phyloP scores from a whole-genome alignment of 2,329 filamentous ascomycete species.

The Fusarium graminum region DNA sequence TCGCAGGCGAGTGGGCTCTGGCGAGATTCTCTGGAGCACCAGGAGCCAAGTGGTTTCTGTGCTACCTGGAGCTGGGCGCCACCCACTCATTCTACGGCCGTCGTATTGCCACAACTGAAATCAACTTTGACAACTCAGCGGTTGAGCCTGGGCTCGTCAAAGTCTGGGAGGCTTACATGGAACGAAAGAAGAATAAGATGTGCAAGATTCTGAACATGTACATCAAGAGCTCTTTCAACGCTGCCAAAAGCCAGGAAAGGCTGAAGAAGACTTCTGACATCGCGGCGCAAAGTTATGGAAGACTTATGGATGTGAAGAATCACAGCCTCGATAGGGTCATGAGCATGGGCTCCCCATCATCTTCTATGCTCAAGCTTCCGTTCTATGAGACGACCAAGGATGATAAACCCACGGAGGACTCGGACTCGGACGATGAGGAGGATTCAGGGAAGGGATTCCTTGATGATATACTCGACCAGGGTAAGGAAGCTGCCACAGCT shows the following conservation, averaged over 20 bases:
- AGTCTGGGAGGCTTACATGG: slow-evolving; percentile 6
- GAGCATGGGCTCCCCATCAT: neutral
- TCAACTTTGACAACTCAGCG: slow-evolving; percentile 6
- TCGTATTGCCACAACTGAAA: slow-evolving; percentile 3
- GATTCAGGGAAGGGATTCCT: neutral
- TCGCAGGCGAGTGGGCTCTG: slow-evolving; percentile 11
- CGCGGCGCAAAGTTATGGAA: slow-evolving; percentile 1
- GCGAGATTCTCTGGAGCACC: slow-evolving; percentile 4
- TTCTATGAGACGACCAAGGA: neutral
- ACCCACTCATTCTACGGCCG: slow-evolving; percentile 8
- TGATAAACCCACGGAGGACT: neutral
- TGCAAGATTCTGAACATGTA: slow-evolving; percentile 7
- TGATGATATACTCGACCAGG: slow-evolving; percentile 8
- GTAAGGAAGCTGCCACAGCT: slow-evolving; percentile 10
- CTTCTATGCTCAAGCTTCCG: neutral
- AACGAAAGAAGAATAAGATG: slow-evolving; percentile 15
- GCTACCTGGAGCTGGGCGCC: slow-evolving; percentile 9
- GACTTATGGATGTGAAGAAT: neutral
- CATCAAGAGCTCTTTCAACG: neutral
- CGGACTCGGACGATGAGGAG: neutral
- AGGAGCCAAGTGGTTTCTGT: slow-evolving; percentile 13
- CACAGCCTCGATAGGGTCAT: slow-evolving; percentile 8
- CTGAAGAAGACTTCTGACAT: neutral
- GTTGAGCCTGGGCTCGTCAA: slow-evolving; percentile 9
- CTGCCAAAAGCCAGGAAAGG: neutral